These are phyloP conservation scores for Diplodia mutila DNA, from an alignment of 2,329 filamentous ascomycete genomes.

Conservation along the genomic window DNA sequence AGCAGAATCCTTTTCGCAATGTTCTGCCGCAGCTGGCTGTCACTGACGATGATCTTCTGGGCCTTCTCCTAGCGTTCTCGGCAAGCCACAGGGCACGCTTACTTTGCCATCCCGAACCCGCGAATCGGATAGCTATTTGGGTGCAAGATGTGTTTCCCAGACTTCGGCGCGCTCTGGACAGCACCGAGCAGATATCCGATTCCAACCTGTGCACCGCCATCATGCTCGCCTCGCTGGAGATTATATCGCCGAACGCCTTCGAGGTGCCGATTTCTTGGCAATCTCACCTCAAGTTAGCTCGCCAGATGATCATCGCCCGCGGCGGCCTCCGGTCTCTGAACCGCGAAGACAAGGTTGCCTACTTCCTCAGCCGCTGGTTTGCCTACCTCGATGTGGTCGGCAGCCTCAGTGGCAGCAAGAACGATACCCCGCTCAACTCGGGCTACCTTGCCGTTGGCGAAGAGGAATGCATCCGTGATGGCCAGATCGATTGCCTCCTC, in stretches of 20 bases:
- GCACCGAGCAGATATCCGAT: constrained; percentile 68
- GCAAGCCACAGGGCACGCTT: constrained; percentile 81
- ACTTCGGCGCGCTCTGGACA: constrained; percentile 67
- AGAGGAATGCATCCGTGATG: constrained; percentile 56
- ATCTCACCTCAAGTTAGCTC: constrained; percentile 73
- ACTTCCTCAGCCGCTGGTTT: constrained; percentile 81
- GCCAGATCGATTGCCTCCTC: constrained; percentile 77
- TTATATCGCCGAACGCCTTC: constrained; percentile 80
- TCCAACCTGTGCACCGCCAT: constrained; percentile 79
- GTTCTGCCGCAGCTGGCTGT: constrained; percentile 70
- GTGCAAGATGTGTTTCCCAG: constrained; percentile 78
- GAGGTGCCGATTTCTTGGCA: constrained; percentile 83
- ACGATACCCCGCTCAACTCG: constrained; percentile 46
- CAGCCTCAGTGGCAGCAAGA: constrained; percentile 64
- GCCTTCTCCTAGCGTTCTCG: constrained; percentile 78
- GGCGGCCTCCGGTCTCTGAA: constrained; percentile 58
- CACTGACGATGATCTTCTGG: constrained; percentile 71
- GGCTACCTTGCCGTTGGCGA: constrained; percentile 39
- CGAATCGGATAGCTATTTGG: constrained; percentile 77
- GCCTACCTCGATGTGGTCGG: constrained; percentile 82
- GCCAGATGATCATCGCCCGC: constrained; percentile 72
- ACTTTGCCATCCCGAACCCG: constrained; percentile 72
- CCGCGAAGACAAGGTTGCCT: constrained; percentile 63
- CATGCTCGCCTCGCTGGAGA: constrained; percentile 82
- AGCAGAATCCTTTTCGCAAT: constrained; percentile 62